A percentile compares a stretch with the other conserved stretches of the same genome.
Conservation (phyloP, 2,329 filamentous ascomycete species). For the Botrytis galanthina region DNA sequence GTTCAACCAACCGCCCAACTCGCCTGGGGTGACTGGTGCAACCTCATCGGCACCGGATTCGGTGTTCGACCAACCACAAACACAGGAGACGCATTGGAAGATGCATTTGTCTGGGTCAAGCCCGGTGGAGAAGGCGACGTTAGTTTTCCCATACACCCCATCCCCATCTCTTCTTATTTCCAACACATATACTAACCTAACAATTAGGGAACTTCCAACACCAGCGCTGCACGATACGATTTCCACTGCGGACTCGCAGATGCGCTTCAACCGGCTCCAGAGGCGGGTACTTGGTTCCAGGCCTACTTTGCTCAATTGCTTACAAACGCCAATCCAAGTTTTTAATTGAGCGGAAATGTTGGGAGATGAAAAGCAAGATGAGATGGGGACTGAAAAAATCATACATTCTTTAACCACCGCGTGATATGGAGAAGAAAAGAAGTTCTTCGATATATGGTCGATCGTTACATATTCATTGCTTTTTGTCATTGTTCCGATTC, state of each 20-base stretch:
- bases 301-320: conserved; percentile 58
- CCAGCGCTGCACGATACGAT: conserved; percentile 48
- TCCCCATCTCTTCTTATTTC: background rate
- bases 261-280: conserved; percentile 62
- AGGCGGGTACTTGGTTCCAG: conserved; percentile 64
- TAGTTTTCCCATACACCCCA: conserved; percentile 1
- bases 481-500: background rate
- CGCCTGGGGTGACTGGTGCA: conserved; percentile 67
- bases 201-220: conserved; percentile 41
- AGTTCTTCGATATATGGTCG: background rate
- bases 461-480: background rate
- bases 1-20: conserved; percentile 56
- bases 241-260: conserved; percentile 49
- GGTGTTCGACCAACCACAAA: conserved; percentile 61
- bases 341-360: conserved; percentile 39
- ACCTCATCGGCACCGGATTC: conserved; percentile 61
- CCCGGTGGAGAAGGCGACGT: conserved; percentile 54
- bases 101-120: conserved; percentile 71
- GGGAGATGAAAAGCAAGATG: background rate
- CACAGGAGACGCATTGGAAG: conserved; percentile 57
- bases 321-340: conserved; percentile 55
- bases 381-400: background rate
- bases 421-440: background rate
- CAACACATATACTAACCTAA: background rate
- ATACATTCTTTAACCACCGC: background rate